A percentile compares a stretch with the other conserved stretches of the same genome.
Evolutionary conservation across 768 basidiomycete species (phyloP).

Genomic region (Pleurotus tuber-regium): DNA sequence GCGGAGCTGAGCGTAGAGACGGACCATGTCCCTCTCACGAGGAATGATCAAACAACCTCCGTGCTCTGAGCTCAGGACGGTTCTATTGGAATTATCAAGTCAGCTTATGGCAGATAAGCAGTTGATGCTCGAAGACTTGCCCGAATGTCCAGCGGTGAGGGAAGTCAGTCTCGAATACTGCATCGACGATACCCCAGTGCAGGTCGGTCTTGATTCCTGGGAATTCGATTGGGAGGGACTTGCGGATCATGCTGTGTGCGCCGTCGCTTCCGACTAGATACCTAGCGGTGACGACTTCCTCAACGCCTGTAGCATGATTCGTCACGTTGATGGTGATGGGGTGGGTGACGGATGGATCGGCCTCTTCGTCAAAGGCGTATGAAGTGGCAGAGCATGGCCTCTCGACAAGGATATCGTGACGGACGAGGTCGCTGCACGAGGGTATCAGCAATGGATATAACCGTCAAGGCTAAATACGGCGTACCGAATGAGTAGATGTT

Average conservation of each 20-base stretch:
- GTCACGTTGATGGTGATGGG: constrained; percentile 12
- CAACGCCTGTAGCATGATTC: constrained; percentile 11
- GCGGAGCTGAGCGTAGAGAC: constrained; percentile 43
- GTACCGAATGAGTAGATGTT: constrained; percentile 10
- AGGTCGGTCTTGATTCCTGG: constrained; percentile 41
- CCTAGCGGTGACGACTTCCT: constrained; percentile 27
- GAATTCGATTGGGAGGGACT: constrained; percentile 40
- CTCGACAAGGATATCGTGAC: constrained; percentile 8
- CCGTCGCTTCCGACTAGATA: constrained; percentile 34
- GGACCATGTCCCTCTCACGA: constrained; percentile 39
- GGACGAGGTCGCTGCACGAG: constrained; percentile 1
- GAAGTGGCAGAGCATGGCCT: constrained; percentile 11
- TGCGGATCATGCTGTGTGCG: constrained; percentile 46
- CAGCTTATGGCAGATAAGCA: background rate
- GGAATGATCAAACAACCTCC: constrained; percentile 49
- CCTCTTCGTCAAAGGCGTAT: constrained; percentile 10
- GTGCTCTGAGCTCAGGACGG: constrained; percentile 43
- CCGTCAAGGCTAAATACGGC: background rate
- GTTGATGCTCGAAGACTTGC: background rate
- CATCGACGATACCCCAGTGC: constrained; percentile 50
- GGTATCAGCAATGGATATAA: background rate
- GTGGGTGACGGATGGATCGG: constrained; percentile 11
- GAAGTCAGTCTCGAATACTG: constrained; percentile 42
- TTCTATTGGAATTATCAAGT: constrained; percentile 29
- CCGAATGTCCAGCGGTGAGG: constrained; percentile 34